Conservation (phyloP, 202 grass and related monocot genomes). For the Setaria italica region DNA sequence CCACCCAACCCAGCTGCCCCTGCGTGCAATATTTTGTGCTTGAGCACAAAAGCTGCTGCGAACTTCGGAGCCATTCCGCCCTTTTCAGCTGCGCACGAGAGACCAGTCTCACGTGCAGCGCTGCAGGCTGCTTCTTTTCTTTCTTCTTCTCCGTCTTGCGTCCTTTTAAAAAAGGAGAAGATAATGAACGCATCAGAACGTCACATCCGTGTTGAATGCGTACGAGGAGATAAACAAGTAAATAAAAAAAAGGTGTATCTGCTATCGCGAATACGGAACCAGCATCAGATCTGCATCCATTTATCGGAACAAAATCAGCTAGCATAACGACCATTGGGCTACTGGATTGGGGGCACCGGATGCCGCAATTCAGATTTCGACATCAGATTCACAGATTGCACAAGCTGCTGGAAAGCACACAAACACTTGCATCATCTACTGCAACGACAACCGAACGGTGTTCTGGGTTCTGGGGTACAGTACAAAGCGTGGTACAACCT, state of each 20-base stretch:
- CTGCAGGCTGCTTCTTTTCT: background rate
- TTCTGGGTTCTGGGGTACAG: conserved; percentile 25
- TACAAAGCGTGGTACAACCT: conserved; percentile 33
- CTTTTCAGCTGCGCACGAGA: conserved; percentile 19
- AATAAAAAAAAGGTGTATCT: too few species aligned
- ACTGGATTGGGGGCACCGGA: background rate
- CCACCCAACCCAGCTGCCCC: too few species aligned
- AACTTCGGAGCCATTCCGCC: background rate
- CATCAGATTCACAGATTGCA: conserved; percentile 20
- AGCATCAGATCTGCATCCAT: background rate
- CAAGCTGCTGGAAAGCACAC: conserved; percentile 1
- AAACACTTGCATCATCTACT: conserved; percentile 29
- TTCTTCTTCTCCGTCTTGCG: too few species aligned
- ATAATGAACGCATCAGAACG: background rate
- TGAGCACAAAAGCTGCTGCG: conserved; percentile 37
- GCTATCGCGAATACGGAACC: background rate
- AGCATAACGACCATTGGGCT: background rate
- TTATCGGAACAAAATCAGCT: background rate
- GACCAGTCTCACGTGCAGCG: background rate
- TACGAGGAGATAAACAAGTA: background rate
- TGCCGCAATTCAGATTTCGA: background rate
- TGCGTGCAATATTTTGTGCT: background rate
- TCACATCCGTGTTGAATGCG: background rate
- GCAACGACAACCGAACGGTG: background rate
- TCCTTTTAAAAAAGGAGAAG: background rate